Evolutionary conservation across 2,329 filamentous ascomycete genomes (phyloP), one percentile per base, ranked within the genome.

Genomic region (Plectosphaerella cucumerina): DNA sequence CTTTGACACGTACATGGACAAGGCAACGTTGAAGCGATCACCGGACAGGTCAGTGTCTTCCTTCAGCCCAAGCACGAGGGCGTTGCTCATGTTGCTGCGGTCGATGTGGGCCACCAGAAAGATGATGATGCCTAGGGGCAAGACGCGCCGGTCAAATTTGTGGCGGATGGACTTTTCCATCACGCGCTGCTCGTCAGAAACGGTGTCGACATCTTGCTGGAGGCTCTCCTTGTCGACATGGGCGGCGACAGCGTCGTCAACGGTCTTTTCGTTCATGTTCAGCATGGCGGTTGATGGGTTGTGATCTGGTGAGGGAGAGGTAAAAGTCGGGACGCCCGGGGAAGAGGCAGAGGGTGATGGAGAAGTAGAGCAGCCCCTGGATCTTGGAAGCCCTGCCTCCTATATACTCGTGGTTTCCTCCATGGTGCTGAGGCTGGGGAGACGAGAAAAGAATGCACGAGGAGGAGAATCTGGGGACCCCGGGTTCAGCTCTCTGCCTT

Each of bases 1-100:
- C n/a, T n/a, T n/a, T n/a, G n/a, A 26, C 5, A 26, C 10, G 23
- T 26, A 26, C 48, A 80, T 60, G 6, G 81, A 81, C 2, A 87
- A 70, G 1, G 85, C 70, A 14, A 67, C 63, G 51, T 86, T 86
- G 69, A 71, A 77, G 17, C 69, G 65, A 47, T 68, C 69, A 6
- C 68, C 70, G 3, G 62, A 58, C 21, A 77, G 64, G 10, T 70
- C 58, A 2, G 77, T 62, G n/a, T 76, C 73, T 26, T 65, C 59
- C 0, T 63, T 59, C 56, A 78, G 62, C 37, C 74, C 69, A 57
- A 72, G 64, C 50, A 77, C 73, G 46, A 65, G 62, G 14, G 73
- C 72, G 62, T 78, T 77, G 22, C 42, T 23, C 42, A 44, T 44
- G 20, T 44, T 44, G 35, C 44, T 45, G 39, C 26, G n/a, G 20